A percentile compares a stretch with the other conserved stretches of the same genome.
These are phyloP conservation scores for Podila clonocystis DNA, from an alignment of 192 early-diverging fungal genomes.

Conservation along the genomic window DNA sequence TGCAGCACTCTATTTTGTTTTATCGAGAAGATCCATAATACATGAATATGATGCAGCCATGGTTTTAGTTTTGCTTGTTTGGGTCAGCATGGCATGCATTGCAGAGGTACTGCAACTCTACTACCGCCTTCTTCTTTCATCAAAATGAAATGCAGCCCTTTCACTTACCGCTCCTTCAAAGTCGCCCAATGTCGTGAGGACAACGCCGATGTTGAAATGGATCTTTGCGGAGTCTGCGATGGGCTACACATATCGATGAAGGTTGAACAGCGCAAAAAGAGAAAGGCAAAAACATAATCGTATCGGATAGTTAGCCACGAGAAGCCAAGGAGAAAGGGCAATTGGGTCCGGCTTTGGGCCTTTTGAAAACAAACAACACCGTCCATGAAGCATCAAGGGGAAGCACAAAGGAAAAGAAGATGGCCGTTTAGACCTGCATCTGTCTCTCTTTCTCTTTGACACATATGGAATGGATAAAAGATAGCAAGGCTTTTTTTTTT, in stretches of 20 bases:
- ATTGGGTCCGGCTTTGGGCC: too few relatives aligned
- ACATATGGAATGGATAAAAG: not conserved
- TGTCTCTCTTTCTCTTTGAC: not conserved
- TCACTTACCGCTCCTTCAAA: constrained; percentile 84
- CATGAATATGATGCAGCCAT: not conserved
- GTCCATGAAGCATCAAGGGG: too few relatives aligned
- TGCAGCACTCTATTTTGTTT: constrained; percentile 68
- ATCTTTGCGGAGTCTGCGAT: constrained; percentile 95
- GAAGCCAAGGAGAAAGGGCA: constrained; percentile 7
- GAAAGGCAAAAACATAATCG: constrained; percentile 2
- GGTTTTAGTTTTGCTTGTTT: not conserved
- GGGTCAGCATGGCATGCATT: not conserved
- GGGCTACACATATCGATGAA: constrained; percentile 50
- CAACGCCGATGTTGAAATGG: constrained; percentile 95
- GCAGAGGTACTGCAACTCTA: not conserved
- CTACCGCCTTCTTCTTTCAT: too few relatives aligned
- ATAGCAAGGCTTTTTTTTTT: not conserved
- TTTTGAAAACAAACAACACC: too few relatives aligned
- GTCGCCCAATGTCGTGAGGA: constrained; percentile 77
- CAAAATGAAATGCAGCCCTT: constrained; percentile 1
- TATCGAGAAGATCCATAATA: constrained; percentile 8
- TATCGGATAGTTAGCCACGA: not conserved
- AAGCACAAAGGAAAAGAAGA: too few relatives aligned
- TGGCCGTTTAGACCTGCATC: too few relatives aligned
- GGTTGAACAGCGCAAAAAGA: not conserved